Evolutionary conservation across 805 yeast genomes (phyloP).

Genomic region (Candida morakotiae): DNA sequence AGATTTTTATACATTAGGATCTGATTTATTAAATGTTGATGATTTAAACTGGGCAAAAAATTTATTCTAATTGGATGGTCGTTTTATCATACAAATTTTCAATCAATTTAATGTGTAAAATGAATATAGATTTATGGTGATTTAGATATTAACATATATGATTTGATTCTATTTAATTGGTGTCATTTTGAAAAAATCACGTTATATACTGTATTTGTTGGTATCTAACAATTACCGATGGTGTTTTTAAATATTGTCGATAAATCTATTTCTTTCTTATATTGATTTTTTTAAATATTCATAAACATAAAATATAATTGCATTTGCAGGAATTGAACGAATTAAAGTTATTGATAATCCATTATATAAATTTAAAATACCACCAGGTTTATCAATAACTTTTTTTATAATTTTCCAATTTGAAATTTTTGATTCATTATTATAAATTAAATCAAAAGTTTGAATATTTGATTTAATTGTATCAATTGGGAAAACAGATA

Average conservation of each 20-base stretch:
- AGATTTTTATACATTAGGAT: slow-evolving; percentile 43
- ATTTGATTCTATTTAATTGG: no score
- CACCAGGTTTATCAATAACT: slow-evolving; percentile 40
- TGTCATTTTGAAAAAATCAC: no score
- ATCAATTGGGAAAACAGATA: slow-evolving; percentile 83
- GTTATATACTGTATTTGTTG: no score
- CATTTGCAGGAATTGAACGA: slow-evolving; percentile 88
- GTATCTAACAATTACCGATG: no score
- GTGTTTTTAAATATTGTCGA: no score
- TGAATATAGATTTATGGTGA: no score
- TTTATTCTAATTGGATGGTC: slow-evolving; percentile 10
- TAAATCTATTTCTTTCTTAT: slow-evolving; percentile 12
- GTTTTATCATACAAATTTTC: no score
- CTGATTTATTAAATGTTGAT: slow-evolving; percentile 62
- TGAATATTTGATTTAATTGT: slow-evolving; percentile 87
- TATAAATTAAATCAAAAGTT: slow-evolving; percentile 39
- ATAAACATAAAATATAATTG: slow-evolving; percentile 76
- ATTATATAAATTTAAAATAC: slow-evolving; percentile 69
- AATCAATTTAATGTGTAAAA: no score
- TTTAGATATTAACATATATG: no score
- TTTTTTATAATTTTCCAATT: slow-evolving; percentile 8
- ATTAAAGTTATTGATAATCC: slow-evolving; percentile 80
- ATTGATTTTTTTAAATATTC: slow-evolving; percentile 50
- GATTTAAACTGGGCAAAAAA: slow-evolving; percentile 43
- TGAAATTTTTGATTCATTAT: slow-evolving; percentile 1